These are phyloP conservation scores for Cutaneotrichosporon mucoides DNA, from an alignment of 1,284 basidiomycete species.

Conservation along the genomic window DNA sequence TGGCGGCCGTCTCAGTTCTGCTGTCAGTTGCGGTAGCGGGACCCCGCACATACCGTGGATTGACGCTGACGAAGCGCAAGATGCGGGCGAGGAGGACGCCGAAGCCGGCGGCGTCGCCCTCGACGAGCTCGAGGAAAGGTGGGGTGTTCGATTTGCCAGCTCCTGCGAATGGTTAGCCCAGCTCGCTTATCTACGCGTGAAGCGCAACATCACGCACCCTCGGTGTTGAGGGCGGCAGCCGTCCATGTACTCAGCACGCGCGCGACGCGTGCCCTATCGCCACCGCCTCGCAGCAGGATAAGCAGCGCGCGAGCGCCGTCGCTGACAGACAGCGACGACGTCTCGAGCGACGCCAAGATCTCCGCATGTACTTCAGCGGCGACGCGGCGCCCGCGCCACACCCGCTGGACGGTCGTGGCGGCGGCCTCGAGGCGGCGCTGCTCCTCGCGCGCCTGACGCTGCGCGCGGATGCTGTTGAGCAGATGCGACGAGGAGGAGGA, in stretches of 20 bases:
- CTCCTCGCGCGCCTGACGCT: constrained; percentile 38
- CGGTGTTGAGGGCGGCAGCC: constrained; percentile 2
- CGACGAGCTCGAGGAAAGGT: not conserved
- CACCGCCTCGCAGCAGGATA: constrained; percentile 15
- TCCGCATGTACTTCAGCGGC: not conserved
- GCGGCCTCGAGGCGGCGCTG: constrained; percentile 30
- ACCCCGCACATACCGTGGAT: constrained; percentile 8
- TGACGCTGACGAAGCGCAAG: constrained; percentile 14
- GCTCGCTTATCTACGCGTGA: no score
- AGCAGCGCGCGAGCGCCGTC: constrained; percentile 17
- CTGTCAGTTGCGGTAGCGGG: not conserved
- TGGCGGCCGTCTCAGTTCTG: constrained; percentile 18
- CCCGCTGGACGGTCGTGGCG: constrained; percentile 36
- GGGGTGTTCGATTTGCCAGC: not conserved
- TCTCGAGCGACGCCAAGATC: constrained; percentile 5
- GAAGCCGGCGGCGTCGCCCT: not conserved
- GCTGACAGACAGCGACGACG: not conserved
- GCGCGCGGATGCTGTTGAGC: constrained; percentile 32
- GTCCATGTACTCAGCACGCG: constrained; percentile 23
- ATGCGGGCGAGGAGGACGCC: constrained; percentile 14
- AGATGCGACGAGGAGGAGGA: constrained; percentile 37
- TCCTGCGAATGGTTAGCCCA: no score
- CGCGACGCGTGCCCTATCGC: constrained; percentile 9
- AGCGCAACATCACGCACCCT: no score
- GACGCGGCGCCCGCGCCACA: constrained; percentile 37